These are phyloP conservation scores for Malassezia obtusa DNA, from an alignment of 1,284 basidiomycete genomes.

Conservation along the genomic window DNA sequence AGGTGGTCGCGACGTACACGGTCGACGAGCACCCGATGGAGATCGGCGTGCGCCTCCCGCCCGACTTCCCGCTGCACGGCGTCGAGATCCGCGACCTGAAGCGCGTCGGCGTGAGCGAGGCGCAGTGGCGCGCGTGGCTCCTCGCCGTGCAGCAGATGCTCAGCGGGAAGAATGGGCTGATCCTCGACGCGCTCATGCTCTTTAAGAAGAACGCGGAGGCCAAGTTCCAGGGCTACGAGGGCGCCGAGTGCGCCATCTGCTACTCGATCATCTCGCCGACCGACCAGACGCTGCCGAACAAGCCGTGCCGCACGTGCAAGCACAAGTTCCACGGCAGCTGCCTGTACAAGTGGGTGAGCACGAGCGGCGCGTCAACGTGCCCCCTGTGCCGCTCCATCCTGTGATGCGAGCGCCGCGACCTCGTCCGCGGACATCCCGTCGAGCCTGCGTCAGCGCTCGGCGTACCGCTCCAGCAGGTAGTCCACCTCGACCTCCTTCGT, in stretches of 20 bases:
- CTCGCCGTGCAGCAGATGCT: slow-evolving; percentile 85
- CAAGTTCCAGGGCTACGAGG: slow-evolving; percentile 43
- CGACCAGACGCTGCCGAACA: slow-evolving; percentile 77
- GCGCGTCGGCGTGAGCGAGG: slow-evolving; percentile 70
- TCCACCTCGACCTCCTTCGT: slow-evolving; percentile 94
- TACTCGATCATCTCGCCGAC: slow-evolving; percentile 80
- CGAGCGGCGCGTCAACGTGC: slow-evolving; percentile 72
- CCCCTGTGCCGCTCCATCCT: slow-evolving; percentile 67
- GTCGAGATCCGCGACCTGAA: slow-evolving; percentile 80
- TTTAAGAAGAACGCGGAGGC: slow-evolving; percentile 86
- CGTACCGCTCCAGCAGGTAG: slow-evolving; percentile 26
- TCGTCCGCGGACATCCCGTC: neutral
- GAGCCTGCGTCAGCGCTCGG: neutral
- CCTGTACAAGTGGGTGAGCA: slow-evolving; percentile 70
- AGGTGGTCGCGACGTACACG: slow-evolving; percentile 57
- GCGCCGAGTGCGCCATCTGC: slow-evolving; percentile 45
- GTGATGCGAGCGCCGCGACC: slow-evolving; percentile 22
- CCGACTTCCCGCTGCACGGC: slow-evolving; percentile 78
- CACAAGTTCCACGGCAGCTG: slow-evolving; percentile 70
- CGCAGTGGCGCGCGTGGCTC: slow-evolving; percentile 86
- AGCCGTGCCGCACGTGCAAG: slow-evolving; percentile 84
- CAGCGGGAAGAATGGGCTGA: slow-evolving; percentile 71
- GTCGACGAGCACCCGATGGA: slow-evolving; percentile 93
- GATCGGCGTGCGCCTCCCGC: slow-evolving; percentile 73
- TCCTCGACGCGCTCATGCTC: slow-evolving; percentile 78